Conservation (phyloP, 306 rosid species). For the Mimosa pudica region DNA sequence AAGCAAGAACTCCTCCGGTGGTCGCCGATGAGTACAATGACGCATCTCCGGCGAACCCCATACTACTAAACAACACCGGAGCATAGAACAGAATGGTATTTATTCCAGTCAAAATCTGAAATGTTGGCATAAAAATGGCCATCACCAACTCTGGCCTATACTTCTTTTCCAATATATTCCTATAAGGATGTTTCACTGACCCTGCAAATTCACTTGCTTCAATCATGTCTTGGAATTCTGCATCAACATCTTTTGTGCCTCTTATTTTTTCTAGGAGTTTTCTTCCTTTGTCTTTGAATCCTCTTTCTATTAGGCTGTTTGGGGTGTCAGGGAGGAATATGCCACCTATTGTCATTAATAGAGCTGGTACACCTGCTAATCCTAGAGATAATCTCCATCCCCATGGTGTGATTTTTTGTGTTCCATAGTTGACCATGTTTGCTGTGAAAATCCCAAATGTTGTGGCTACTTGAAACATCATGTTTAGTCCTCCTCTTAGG, state of each 20-base stretch:
- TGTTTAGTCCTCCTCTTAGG: conserved; percentile 65
- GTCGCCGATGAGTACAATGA: conserved; percentile 64
- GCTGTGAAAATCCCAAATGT: conserved; percentile 68
- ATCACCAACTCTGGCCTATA: conserved; percentile 61
- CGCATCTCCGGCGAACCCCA: conserved; percentile 70
- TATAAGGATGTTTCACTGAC: conserved; percentile 51
- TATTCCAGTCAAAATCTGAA: conserved; percentile 70
- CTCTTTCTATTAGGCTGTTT: conserved; percentile 59
- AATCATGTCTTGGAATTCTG: conserved; percentile 64
- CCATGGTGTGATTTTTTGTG: conserved; percentile 59
- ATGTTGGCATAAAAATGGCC: conserved; percentile 69
- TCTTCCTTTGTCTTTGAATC: conserved; percentile 49
- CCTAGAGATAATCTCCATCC: conserved; percentile 77
- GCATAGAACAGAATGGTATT: conserved; percentile 73
- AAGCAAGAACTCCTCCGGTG: conserved; percentile 66
- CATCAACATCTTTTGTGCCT: conserved; percentile 55
- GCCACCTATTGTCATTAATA: conserved; percentile 64
- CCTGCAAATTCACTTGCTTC: conserved; percentile 62
- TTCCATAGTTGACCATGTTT: conserved; percentile 65
- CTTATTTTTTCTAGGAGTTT: conserved; percentile 50
- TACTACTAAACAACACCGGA: conserved; percentile 63
- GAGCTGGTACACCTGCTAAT: conserved; percentile 63
- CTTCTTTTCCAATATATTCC: conserved; percentile 51
- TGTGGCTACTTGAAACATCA: conserved; percentile 74
- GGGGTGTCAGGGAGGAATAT: conserved; percentile 66